Evolutionary conservation across 2,329 filamentous ascomycete species (phyloP), one percentile per base, ranked within the genome.

Genomic region (Dactylonectria macrodidyma): DNA sequence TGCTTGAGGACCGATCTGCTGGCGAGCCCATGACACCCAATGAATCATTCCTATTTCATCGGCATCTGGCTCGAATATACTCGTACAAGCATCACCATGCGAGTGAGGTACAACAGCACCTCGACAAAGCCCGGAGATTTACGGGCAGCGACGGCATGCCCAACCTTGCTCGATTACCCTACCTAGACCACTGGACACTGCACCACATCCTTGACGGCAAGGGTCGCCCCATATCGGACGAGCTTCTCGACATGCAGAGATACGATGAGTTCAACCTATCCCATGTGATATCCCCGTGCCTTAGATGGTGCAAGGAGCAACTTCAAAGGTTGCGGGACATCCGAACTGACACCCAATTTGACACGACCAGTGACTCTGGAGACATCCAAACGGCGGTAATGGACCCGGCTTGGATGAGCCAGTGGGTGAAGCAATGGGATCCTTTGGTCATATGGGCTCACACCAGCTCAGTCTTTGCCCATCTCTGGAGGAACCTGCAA

Each of bases 11-110:
- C 26, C 14, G 3, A 4, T 33, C 48, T 11, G 48, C 26, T 19
- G 26, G 48, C 7, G 48, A 52, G 26, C 48, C 26, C 30, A 47
- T 62, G 38, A 24, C 41, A 3, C 50, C 59, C 12, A 34, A 56
- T 16, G 51, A 62, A 38, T 54, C 59, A 24, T 62, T 55, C 10
- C 33, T 62, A 7, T 55, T 62, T 33, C 59, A 56, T 26, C 51
- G 48, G 48, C 26, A 22, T 34, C 30, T 52, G 19, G 48, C 48
- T 52, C 48, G 48, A n/a, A 52, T 52, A 5, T 52, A 52, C 48
- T 52, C 48, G 9, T 52, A 33, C 19, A 16, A 34, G 26, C 5
- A 33, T 10, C 14, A 33, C 1, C 26, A 52, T 12, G 50, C 26
- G n/a, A 34, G 26, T 5, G 41, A 62, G 38, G 51, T 62, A 3